Percentiles rank a stretch among this genome's conserved stretches.
Evolutionary conservation across 441 rosid species (phyloP).

Genomic region (Manihot esculenta): DNA sequence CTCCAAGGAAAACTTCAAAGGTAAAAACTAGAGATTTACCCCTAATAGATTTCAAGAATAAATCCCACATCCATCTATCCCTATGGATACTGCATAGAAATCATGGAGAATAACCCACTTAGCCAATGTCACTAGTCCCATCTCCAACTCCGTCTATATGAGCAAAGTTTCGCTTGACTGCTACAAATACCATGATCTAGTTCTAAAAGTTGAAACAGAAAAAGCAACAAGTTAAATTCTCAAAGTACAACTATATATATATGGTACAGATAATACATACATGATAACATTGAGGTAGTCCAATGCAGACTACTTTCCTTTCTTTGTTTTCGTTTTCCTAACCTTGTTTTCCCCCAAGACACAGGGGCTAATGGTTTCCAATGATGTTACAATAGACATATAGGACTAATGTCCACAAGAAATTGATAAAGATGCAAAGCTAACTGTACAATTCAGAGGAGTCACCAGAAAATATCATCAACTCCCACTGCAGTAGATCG

Average conservation of each 20-base stretch:
- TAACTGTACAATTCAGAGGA: conserved; percentile 49
- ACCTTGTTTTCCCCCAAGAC: conserved; percentile 11
- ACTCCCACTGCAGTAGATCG: conserved; percentile 43
- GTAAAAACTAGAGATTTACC: too few species aligned
- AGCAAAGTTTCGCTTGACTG: too few species aligned
- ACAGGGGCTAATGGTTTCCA: conserved; percentile 22
- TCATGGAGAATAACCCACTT: too few species aligned
- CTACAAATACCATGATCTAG: too few species aligned
- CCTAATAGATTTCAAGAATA: too few species aligned
- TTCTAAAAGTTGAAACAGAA: conserved; percentile 3
- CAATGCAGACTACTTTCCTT: conserved; percentile 38
- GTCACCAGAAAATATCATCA: conserved; percentile 77
- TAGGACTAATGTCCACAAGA: conserved; percentile 26
- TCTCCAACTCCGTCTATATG: too few species aligned
- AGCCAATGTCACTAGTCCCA: too few species aligned
- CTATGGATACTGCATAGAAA: too few species aligned
- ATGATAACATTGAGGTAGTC: conserved; percentile 34
- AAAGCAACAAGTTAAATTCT: not conserved
- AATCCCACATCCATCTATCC: too few species aligned
- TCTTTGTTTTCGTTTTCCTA: not conserved
- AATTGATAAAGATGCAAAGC: conserved; percentile 27
- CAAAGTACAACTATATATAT: conserved; percentile 20
- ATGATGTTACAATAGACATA: conserved; percentile 4
- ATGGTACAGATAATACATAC: conserved; percentile 31
- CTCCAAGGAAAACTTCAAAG: too few species aligned